Conservation (phyloP, 2,329 filamentous ascomycete genomes). For the Coleophoma eucalyptorum region DNA sequence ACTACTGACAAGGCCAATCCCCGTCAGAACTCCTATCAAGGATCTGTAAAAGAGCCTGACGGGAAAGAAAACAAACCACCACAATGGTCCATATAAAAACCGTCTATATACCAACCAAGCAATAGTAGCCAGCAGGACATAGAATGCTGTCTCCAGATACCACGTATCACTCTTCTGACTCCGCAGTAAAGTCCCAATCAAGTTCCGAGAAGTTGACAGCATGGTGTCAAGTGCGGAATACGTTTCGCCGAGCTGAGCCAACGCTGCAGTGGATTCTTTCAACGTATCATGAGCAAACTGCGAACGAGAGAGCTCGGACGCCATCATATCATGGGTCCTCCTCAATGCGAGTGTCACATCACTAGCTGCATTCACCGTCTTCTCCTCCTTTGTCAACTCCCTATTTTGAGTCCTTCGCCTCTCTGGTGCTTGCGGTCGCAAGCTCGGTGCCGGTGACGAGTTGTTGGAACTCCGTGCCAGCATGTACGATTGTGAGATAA, state of each 20-base stretch:
- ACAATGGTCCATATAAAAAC: slow-evolving; percentile 81
- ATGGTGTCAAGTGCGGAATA: slow-evolving; percentile 79
- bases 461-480: slow-evolving; percentile 33
- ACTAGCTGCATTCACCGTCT: slow-evolving; percentile 69
- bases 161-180: slow-evolving; percentile 97
- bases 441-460: slow-evolving; percentile 31
- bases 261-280: slow-evolving; percentile 75
- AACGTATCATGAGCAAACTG: slow-evolving; percentile 89
- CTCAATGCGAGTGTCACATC: slow-evolving; percentile 83
- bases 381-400: slow-evolving; percentile 56
- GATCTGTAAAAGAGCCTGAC: slow-evolving; percentile 63
- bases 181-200: slow-evolving; percentile 74
- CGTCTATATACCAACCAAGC: slow-evolving; percentile 84
- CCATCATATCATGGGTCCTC: slow-evolving; percentile 82
- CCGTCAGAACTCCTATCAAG: slow-evolving; percentile 50
- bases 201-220: slow-evolving; percentile 66
- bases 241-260: slow-evolving; percentile 75
- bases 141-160: slow-evolving; percentile 91
- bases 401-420: slow-evolving; percentile 9
- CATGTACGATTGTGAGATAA: slow-evolving; percentile 65
- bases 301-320: slow-evolving; percentile 77
- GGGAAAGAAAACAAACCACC: slow-evolving; percentile 85
- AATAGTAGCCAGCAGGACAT: slow-evolving; percentile 73
- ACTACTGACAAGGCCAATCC: slow-evolving; percentile 36
- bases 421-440: slow-evolving; percentile 12